Evolutionary conservation across 2,329 filamentous ascomycete species (phyloP).

Genomic region (Chrysoporthe cubensis): DNA sequence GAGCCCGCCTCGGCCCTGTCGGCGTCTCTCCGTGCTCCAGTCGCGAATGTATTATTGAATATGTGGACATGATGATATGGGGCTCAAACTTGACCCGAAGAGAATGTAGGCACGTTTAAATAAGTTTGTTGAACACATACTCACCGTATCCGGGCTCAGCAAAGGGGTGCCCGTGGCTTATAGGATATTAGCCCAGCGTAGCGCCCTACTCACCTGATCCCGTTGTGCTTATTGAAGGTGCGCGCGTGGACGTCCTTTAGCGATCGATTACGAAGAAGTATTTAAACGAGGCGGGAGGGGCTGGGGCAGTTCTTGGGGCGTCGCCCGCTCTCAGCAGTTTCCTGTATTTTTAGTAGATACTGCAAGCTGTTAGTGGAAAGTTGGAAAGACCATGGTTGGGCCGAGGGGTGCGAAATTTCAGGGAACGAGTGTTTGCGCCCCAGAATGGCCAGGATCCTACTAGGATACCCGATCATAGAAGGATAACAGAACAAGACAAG

Average conservation of each 20-base stretch:
- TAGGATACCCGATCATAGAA: background rate
- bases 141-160: too few species aligned
- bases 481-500: background rate
- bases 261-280: too few species aligned
- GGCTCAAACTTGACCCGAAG: too few species aligned
- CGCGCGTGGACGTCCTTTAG: too few species aligned
- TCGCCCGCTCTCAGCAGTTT: background rate
- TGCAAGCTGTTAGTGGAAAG: constrained; percentile 1
- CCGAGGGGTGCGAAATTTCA: background rate
- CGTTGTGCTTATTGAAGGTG: too few species aligned
- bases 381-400: background rate
- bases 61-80: background rate
- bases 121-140: too few species aligned
- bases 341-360: background rate
- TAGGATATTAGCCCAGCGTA: too few species aligned
- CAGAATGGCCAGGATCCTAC: background rate
- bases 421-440: background rate
- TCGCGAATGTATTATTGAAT: background rate
- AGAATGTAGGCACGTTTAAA: too few species aligned
- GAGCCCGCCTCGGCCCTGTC: background rate
- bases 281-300: background rate
- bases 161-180: too few species aligned
- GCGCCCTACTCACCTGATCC: too few species aligned
- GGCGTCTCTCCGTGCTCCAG: background rate
- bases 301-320: too few species aligned